A percentile compares a stretch with the other conserved stretches of the same genome.
Evolutionary conservation across 306 rosid genomes (phyloP).

Genomic region (Cucurbita ficifolia): DNA sequence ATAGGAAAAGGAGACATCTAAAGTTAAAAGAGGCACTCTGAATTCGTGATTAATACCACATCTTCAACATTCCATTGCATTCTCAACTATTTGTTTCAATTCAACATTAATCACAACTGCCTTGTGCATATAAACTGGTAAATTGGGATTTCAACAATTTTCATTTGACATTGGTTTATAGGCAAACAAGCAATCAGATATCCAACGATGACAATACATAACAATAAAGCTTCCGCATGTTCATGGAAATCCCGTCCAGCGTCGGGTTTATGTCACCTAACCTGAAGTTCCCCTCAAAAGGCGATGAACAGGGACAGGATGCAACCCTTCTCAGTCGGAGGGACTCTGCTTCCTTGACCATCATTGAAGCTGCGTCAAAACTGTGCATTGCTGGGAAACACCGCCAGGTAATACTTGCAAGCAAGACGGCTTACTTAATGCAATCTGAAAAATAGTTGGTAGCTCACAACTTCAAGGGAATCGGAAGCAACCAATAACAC

Average conservation of each 20-base stretch:
- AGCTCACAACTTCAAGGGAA: constrained; percentile 1
- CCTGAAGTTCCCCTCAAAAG: constrained; percentile 98
- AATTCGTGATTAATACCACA: background rate
- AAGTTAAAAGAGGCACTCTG: background rate
- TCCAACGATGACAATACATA: background rate
- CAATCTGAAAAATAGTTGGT: constrained; percentile 43
- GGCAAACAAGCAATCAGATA: background rate
- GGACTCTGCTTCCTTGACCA: constrained; percentile 25
- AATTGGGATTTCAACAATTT: background rate
- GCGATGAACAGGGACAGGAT: constrained; percentile 82
- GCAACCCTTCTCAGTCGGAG: constrained; percentile 21
- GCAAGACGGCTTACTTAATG: constrained; percentile 77
- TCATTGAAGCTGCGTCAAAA: constrained; percentile 72
- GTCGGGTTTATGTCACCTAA: constrained; percentile 7
- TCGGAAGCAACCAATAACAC: constrained; percentile 4
- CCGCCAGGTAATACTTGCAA: constrained; percentile 96
- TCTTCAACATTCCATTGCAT: background rate
- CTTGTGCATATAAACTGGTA: background rate
- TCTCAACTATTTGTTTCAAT: background rate
- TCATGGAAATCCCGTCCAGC: background rate
- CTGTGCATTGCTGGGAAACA: constrained; percentile 90
- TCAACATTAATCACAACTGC: background rate
- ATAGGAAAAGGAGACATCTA: background rate
- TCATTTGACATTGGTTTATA: background rate
- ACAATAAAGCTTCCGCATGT: background rate